Conservation (phyloP, 192 early-diverging fungal genomes). For the Pecoramyces ruminantium region DNA sequence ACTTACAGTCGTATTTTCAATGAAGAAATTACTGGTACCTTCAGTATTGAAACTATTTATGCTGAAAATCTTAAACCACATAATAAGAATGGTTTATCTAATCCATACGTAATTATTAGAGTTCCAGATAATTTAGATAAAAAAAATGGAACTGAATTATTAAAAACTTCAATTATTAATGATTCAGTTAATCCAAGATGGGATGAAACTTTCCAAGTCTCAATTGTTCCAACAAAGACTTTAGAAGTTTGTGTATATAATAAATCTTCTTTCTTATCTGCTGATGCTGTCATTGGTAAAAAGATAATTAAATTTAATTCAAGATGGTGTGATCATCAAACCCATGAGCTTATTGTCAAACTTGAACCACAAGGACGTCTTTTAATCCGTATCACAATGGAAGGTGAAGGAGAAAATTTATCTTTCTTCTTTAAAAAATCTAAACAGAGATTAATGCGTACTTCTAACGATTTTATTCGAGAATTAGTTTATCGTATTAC, state of each 20-base stretch:
- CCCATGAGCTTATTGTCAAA: constrained; percentile 50
- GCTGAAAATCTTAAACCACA: constrained; percentile 34
- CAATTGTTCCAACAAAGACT: constrained; percentile 26
- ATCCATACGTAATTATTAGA: constrained; percentile 26
- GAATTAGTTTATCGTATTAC: constrained; percentile 55
- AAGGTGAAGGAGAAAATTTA: constrained; percentile 60
- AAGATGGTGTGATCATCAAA: constrained; percentile 25
- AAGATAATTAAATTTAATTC: constrained; percentile 30
- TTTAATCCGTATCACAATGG: constrained; percentile 52
- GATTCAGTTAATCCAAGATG: constrained; percentile 58
- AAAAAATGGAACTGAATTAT: constrained; percentile 9
- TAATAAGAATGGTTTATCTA: constrained; percentile 28
- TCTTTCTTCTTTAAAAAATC: constrained; percentile 68
- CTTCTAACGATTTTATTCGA: constrained; percentile 49
- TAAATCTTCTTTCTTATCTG: constrained; percentile 21
- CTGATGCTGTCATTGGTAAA: constrained; percentile 27
- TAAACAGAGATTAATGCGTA: constrained; percentile 49
- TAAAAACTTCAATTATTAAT: constrained; percentile 27
- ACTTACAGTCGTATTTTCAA: background rate
- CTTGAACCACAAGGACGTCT: constrained; percentile 48
- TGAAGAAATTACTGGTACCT: constrained; percentile 8
- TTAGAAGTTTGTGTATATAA: constrained; percentile 23
- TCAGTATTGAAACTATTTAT: constrained; percentile 16
- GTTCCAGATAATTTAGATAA: constrained; percentile 20
- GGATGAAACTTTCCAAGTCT: constrained; percentile 59